Evolutionary conservation across 495 filamentous ascomycete species (phyloP), one percentile per base, ranked within the genome.

Genomic region (Penicillium dipodomyicola): DNA sequence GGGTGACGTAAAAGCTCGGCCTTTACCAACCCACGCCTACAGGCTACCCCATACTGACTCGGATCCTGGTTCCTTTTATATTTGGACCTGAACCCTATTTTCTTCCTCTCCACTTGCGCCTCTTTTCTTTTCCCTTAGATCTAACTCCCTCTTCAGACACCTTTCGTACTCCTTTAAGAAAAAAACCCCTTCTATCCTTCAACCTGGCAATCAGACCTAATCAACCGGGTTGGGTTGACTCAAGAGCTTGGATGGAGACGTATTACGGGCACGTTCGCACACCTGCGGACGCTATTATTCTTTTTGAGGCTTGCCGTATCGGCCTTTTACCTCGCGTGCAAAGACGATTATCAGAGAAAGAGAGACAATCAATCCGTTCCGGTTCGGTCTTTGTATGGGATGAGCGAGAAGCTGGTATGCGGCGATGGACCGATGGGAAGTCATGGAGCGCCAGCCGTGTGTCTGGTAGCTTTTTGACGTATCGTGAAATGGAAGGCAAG

Each of bases 351-450:
- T 97, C 95, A 19, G 94, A 98, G 73, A 98, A 98, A 71, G 94
- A 98, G 73, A 84, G 94, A 40, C 92, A 96, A 63, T 86, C 88
- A 7, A 98, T 98, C 65, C 85, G 88, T 58, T 96, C 93, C 3
- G 94, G 94, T 17, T 97, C 95, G 0, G 93, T 98, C 8, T 98
- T 97, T 67, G 94, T 98, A 32, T 98, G 94, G 94, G 95, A 97
- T 72, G 94, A 98, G 78, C 80, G 93, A 61, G 94, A 98, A 79
- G 94, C 94, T 9, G 94, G 94, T 52, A 98, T 98, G 94, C 83
- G 94, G 55, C 80, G 94, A 72, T 98, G 94, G 94, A 98, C 94
- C 0, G 94, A 98, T 64, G 94, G 94, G 20, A 98, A 98, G 70
- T 97, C 94, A 42, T 98, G 94, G 94, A 97, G 95, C 65, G 94